These are phyloP conservation scores for Salvia miltiorrhiza DNA, from an alignment of 257 asterid species.

Conservation along the genomic window DNA sequence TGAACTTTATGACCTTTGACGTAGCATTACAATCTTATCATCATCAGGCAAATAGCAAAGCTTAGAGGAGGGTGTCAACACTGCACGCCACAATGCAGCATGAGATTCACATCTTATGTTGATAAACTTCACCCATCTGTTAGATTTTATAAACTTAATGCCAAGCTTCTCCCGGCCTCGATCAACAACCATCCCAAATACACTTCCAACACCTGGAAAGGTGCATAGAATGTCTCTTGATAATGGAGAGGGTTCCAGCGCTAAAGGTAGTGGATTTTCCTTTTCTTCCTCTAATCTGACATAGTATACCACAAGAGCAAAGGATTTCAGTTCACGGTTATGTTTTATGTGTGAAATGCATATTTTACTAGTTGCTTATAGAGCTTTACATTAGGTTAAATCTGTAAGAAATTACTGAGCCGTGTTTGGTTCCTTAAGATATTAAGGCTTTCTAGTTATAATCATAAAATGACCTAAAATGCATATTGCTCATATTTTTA, in stretches of 20 bases:
- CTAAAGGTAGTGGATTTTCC: conserved; percentile 39
- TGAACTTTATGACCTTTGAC: conserved; percentile 43
- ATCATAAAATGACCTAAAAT: not conserved
- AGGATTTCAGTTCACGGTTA: not conserved
- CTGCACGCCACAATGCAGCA: conserved; percentile 59
- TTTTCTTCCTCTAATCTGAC: conserved; percentile 70
- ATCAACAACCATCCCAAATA: conserved; percentile 55
- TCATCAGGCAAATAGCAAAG: conserved; percentile 65
- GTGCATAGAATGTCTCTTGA: conserved; percentile 59
- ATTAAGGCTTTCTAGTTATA: not conserved
- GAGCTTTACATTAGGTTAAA: not conserved
- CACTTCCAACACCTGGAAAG: conserved; percentile 53
- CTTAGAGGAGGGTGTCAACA: conserved; percentile 58
- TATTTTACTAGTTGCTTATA: conserved; percentile 6
- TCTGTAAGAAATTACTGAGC: no score
- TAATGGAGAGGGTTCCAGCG: conserved; percentile 41
- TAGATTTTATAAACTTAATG: conserved; percentile 25
- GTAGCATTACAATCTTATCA: conserved; percentile 39
- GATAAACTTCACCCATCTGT: conserved; percentile 67
- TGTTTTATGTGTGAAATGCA: not conserved
- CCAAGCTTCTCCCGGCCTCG: conserved; percentile 46
- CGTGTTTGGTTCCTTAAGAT: no score
- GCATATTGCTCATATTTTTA: not conserved
- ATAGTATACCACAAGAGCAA: conserved; percentile 17
- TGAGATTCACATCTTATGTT: conserved; percentile 45